Evolutionary conservation across 768 basidiomycete species (phyloP), one percentile per base, ranked within the genome.

Genomic region (Termitomyces sp.): DNA sequence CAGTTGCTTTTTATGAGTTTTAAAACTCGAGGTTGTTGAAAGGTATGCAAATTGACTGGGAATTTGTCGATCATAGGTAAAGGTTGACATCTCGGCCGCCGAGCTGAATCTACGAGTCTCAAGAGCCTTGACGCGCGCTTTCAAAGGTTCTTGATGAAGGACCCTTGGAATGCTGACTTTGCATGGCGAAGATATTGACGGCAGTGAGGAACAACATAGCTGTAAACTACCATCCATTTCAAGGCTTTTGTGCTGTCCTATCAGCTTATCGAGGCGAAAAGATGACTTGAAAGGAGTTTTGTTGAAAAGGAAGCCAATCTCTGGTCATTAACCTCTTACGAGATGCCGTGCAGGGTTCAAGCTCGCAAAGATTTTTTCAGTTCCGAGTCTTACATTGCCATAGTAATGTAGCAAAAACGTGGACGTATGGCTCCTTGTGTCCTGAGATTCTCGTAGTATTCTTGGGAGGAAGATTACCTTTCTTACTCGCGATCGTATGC

Each of bases 121-220:
- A n/a, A 37, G 45, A 17, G 12, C 42, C 40, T 43, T 11, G 3
- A 20, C 17, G n/a, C 31, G 6, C 15, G 29, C 25, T n/a, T 8
- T 43, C 20, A 38, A 48, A 32, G 34, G 9, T 36, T 60, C 11
- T 49, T 37, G 29, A 29, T 45, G 31, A 52, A 63, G 60, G 56
- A 12, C 55, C 43, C 53, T 52, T 56, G 14, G 43, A 51, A 57
- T 63, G 60, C 56, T 40, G 59, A 55, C 38, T 57, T 58, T 57
- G 32, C 59, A 11, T 49, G 50, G 53, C 60, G 65, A 62, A 66
- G 57, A 66, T 25, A 25, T 66, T 52, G 64, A 62, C 52, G 43
- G 48, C 38, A 48, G 45, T 58, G 9, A 38, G 37, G 47, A 59
- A 48, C 32, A 15, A n/a, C 57, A 47, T 15, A 57, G 34, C 38